Conservation (phyloP, 1,284 basidiomycete genomes). For the Cryptococcus floricola region DNA sequence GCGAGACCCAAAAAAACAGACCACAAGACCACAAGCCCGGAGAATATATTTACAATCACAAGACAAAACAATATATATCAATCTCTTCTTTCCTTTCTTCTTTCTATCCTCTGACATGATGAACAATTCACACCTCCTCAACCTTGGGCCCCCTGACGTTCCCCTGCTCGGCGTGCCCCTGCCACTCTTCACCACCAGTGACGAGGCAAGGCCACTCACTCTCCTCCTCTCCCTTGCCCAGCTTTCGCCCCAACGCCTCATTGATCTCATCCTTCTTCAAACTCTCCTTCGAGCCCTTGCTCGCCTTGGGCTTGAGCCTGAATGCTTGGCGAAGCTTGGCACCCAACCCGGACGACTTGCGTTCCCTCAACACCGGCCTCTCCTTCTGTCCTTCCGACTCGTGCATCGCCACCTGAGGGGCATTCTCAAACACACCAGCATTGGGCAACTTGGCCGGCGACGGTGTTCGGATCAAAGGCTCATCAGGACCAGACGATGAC, state of each 20-base stretch:
- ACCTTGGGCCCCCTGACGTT: background rate
- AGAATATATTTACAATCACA: no score
- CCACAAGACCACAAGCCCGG: no score
- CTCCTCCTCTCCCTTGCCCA: slow-evolving; percentile 4
- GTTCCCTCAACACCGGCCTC: background rate
- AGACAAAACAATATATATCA: no score
- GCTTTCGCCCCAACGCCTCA: background rate
- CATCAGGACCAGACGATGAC: background rate
- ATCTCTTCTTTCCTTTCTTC: no score
- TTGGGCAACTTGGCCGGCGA: background rate
- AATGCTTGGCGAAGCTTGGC: background rate
- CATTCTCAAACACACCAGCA: background rate
- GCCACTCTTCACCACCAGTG: slow-evolving; percentile 12
- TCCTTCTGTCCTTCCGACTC: background rate
- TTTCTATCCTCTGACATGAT: background rate
- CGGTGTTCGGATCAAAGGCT: background rate
- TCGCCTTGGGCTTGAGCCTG: background rate
- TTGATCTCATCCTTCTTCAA: background rate
- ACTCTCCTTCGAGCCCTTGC: background rate
- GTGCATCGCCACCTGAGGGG: no score
- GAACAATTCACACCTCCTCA: background rate
- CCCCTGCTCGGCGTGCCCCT: background rate
- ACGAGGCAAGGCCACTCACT: slow-evolving; percentile 13
- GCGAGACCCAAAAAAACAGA: no score
- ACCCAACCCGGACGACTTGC: background rate